phyloP scores from a whole-genome alignment of 2,329 filamentous ascomycete genomes.

The Phyllosticta citrichinensis region DNA sequence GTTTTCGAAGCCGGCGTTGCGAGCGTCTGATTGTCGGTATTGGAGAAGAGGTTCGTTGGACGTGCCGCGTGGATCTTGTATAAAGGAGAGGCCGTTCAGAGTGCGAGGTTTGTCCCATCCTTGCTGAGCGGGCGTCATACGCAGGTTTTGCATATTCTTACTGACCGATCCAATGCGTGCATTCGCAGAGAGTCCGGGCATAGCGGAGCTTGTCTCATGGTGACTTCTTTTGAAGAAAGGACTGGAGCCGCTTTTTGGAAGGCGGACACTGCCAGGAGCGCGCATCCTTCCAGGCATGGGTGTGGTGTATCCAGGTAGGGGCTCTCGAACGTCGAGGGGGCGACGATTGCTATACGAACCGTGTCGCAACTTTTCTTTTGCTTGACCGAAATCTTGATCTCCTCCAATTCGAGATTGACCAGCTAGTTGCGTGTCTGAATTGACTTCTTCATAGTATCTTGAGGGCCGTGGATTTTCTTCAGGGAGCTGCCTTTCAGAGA shows the following conservation, averaged over 20 bases:
- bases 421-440: neutral
- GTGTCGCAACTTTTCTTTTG: neutral
- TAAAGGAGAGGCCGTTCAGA: conserved; percentile 27
- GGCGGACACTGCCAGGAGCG: neutral
- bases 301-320: neutral
- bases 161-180: conserved; percentile 1
- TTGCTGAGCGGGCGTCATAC: neutral
- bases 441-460: neutral
- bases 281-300: conserved; percentile 12
- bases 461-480: neutral
- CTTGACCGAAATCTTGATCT: neutral
- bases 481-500: neutral
- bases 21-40: neutral
- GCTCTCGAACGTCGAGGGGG: neutral
- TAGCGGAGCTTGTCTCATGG: neutral
- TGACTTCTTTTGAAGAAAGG: conserved; percentile 26
- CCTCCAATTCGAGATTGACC: neutral
- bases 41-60: neutral
- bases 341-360: neutral
- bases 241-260: conserved; percentile 19
- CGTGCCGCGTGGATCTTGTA: conserved; percentile 17
- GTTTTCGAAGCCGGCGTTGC: neutral
- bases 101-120: conserved; percentile 19
- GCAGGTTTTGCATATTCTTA: neutral
- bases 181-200: conserved; percentile 6